Conservation (phyloP, 2,329 filamentous ascomycete species). For the Cadophora sp. region DNA sequence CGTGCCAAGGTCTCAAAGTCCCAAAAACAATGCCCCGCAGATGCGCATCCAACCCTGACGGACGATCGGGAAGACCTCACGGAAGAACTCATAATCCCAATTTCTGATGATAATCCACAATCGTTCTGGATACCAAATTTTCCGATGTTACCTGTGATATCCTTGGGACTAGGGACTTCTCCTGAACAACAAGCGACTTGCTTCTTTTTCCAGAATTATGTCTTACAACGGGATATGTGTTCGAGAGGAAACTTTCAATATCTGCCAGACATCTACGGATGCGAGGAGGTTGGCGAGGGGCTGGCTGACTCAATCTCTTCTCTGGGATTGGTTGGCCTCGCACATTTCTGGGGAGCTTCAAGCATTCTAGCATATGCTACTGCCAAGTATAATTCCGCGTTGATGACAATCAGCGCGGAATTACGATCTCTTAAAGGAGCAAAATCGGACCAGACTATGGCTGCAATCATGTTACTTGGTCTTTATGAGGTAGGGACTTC, state of each 20-base stretch:
- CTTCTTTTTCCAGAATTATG: slow-evolving; percentile 41
- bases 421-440: slow-evolving; percentile 33
- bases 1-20: slow-evolving; percentile 18
- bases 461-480: slow-evolving; percentile 38
- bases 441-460: slow-evolving; percentile 38
- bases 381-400: slow-evolving; percentile 34
- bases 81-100: not conserved
- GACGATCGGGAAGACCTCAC: not conserved
- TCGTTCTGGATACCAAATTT: not conserved
- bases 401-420: slow-evolving; percentile 29
- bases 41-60: not conserved
- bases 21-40: slow-evolving; percentile 7
- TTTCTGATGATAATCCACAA: not conserved
- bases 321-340: slow-evolving; percentile 37
- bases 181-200: slow-evolving; percentile 37
- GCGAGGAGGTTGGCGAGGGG: slow-evolving; percentile 52
- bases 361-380: slow-evolving; percentile 28
- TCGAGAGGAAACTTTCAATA: slow-evolving; percentile 35
- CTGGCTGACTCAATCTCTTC: slow-evolving; percentile 35
- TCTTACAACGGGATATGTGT: slow-evolving; percentile 27
- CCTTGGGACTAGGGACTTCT: slow-evolving; percentile 20
- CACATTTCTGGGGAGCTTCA: slow-evolving; percentile 35
- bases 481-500: slow-evolving; percentile 43
- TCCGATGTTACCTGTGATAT: not conserved
- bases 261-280: slow-evolving; percentile 40